These are phyloP conservation scores for Elaphomyces granulatus DNA, from an alignment of 495 filamentous ascomycete species.

Conservation along the genomic window DNA sequence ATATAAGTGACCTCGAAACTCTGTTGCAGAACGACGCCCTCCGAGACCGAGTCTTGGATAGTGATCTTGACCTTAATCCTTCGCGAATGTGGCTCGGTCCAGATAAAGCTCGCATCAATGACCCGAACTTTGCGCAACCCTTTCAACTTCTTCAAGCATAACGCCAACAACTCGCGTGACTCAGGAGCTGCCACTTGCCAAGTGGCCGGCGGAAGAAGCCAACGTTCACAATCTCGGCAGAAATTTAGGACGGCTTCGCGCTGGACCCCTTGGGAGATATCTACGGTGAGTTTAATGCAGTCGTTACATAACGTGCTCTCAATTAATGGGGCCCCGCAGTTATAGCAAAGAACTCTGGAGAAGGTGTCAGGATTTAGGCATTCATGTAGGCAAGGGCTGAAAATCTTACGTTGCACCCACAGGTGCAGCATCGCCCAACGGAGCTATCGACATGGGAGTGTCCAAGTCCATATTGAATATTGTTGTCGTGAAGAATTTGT, in stretches of 20 bases:
- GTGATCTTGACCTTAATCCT: slow-evolving; percentile 87
- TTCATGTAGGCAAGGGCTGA: slow-evolving; percentile 8
- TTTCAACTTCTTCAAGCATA: slow-evolving; percentile 71
- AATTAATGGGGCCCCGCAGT: slow-evolving; percentile 88
- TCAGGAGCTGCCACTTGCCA: slow-evolving; percentile 77
- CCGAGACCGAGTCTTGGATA: slow-evolving; percentile 63
- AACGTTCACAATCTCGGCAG: slow-evolving; percentile 86
- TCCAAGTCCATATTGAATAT: slow-evolving; percentile 77
- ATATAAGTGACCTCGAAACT: slow-evolving; percentile 89
- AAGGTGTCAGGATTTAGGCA: slow-evolving; percentile 10
- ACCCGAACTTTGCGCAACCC: slow-evolving; percentile 78
- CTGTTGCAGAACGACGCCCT: slow-evolving; percentile 74
- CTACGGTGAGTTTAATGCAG: slow-evolving; percentile 83
- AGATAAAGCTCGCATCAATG: slow-evolving; percentile 90
- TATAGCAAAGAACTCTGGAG: slow-evolving; percentile 76
- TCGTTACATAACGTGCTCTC: slow-evolving; percentile 85
- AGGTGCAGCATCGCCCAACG: slow-evolving; percentile 29
- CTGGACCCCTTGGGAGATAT: slow-evolving; percentile 85
- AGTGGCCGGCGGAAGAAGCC: slow-evolving; percentile 71
- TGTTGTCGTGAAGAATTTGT: neutral
- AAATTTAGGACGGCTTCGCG: slow-evolving; percentile 69
- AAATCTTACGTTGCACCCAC: slow-evolving; percentile 43
- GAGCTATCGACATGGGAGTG: slow-evolving; percentile 44
- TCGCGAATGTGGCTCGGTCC: slow-evolving; percentile 93
- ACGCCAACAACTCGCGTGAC: slow-evolving; percentile 74